Conservation (phyloP, 1,284 basidiomycete species). For the Bondarzewia mesenterica region DNA sequence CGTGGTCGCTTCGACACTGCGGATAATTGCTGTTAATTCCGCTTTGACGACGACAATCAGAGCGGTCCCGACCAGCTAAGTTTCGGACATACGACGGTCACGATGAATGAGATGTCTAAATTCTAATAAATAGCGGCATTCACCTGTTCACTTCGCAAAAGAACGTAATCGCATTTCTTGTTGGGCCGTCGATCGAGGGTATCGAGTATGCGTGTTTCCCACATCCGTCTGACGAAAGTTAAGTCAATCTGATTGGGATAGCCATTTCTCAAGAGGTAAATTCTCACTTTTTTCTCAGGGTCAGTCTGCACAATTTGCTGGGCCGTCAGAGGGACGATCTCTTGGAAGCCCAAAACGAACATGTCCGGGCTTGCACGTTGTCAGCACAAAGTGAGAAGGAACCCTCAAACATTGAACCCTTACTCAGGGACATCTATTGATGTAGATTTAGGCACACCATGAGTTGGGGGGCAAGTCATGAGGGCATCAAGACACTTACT, state of each 20-base stretch:
- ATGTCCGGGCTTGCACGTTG: constrained; percentile 69
- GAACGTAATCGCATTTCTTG: constrained; percentile 69
- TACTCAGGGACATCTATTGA: constrained; percentile 51
- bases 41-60: constrained; percentile 81
- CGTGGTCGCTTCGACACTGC: constrained; percentile 86
- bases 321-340: constrained; percentile 94
- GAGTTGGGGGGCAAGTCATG: constrained; percentile 1
- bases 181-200: constrained; percentile 65
- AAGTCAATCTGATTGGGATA: too few relatives aligned
- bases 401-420: constrained; percentile 13
- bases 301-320: constrained; percentile 97
- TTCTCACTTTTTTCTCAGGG: constrained; percentile 75
- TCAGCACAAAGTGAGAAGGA: background rate
- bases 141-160: constrained; percentile 90
- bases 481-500: constrained; percentile 37
- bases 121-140: constrained; percentile 7
- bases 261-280: too few relatives aligned
- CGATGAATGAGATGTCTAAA: too few relatives aligned
- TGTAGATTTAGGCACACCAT: constrained; percentile 10
- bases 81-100: background rate
- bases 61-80: constrained; percentile 88
- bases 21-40: constrained; percentile 69
- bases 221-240: constrained; percentile 65
- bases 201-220: constrained; percentile 82
- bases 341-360: constrained; percentile 92